Evolutionary conservation across 805 yeast genomes (phyloP), one percentile per base, ranked within the genome.

Genomic region (Candida nitratophila): DNA sequence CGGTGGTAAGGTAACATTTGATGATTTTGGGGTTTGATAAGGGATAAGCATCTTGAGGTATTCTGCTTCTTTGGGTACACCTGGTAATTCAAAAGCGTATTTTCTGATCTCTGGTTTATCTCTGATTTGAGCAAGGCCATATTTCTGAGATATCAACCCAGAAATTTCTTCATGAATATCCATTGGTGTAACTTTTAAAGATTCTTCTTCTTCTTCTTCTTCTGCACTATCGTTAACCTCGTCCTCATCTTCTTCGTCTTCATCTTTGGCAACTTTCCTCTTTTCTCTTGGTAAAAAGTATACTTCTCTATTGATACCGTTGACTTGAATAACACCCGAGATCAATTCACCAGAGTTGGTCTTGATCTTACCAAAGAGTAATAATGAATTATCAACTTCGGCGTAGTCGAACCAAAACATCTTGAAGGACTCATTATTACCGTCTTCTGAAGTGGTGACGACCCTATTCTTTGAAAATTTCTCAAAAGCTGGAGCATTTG

Each of bases 381-480:
- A 60, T 40, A 93, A 64, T 0, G 80, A 65, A 51, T 74, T 74
- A 46, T 82, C 86, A 12, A 83, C 78, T 59, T 91, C 98, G 21
- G 84, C 72, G 60, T 81, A 89, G 63, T 93, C 99, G 27, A 86
- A 65, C 97, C 97, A 93, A 61, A 75, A 93, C 81, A 91, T 80
- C 53, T 77, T 76, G 58, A 89, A 74, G 5, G 32, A 21, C 2
- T 51, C 41, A 1, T 71, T n/a, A n/a, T n/a, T 52, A 37, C 73
- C 75, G 36, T 50, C 55, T 19, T 50, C 56, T 15, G 41, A 37
- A 22, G 46, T 43, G 17, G 49, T 41, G 3, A 69, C 61, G n/a
- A 63, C 63, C 9, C 70, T 64, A 30, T 63, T 61, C 15, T 68
- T 65, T 20, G 71, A 61, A 35, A 58, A 39, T 39, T 58, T 59